Conservation (phyloP, 768 basidiomycete genomes). For the Tephrocybe sp. region DNA sequence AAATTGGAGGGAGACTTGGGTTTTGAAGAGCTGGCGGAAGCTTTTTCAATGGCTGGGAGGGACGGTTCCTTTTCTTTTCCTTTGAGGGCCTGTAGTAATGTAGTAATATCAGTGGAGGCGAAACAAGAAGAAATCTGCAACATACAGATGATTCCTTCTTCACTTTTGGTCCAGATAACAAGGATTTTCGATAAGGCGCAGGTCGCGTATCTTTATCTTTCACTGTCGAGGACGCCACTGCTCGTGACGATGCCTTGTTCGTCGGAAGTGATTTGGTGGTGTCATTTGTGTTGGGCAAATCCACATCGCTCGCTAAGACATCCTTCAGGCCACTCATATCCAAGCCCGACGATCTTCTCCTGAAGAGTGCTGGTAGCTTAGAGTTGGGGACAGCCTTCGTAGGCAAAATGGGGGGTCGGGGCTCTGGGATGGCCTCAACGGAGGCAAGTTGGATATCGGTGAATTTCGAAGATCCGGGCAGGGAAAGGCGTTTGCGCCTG, state of each 20-base stretch:
- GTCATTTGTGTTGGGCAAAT: too few species aligned
- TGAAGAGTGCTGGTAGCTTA: background rate
- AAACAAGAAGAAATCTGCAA: background rate
- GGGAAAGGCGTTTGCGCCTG: too few species aligned
- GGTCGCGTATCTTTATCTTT: too few species aligned
- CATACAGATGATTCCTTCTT: background rate
- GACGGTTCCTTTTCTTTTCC: too few species aligned
- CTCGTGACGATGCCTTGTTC: background rate
- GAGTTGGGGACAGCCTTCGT: background rate
- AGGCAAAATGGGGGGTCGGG: background rate
- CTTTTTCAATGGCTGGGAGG: too few species aligned
- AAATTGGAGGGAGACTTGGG: background rate
- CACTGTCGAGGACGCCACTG: background rate
- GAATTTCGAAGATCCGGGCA: too few species aligned
- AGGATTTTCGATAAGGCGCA: too few species aligned
- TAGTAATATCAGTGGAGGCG: too few species aligned
- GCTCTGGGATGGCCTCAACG: background rate
- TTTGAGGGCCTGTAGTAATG: too few species aligned
- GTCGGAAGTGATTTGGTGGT: background rate
- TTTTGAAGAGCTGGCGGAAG: background rate
- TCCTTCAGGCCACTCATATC: conserved; percentile 14
- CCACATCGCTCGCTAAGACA: background rate
- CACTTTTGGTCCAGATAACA: too few species aligned
- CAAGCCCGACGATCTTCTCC: background rate
- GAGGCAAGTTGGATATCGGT: too few species aligned